Base-by-base conservation (phyloP, 108 stramenopile species). In the Cyclostephanos tholiformis region DNA sequence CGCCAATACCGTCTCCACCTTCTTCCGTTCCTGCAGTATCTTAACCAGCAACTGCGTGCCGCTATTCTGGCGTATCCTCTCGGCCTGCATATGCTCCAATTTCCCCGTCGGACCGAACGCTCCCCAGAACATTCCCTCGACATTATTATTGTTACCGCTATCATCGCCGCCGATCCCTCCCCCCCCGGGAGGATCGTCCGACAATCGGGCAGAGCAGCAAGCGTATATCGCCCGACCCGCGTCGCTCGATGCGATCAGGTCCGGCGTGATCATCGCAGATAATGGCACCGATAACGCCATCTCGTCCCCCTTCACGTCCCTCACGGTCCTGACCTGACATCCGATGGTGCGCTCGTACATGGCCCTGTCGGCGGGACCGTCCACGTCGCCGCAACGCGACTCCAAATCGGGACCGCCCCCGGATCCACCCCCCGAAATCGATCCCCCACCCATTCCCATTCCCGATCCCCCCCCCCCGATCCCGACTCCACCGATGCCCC, bases 301-400 rank as follows among this genome's bases (percentile, higher is more conserved):
- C 62, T 95, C 91, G 43, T 87, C 91, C 61, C 88, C 85, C 76
- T 91, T 91, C 12, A 95, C 74, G 59, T 91, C 91, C 50, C 85
- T 84, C 19, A 77, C 79, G 0, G 91, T 84, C 25, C 91, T 82
- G 41, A 95, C 77, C 67, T 92, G 91, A 75, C 94, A 95, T 13
- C 94, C 94, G 69, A 95, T 91, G 38, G 91, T 89, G 30, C 90
- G 88, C 68, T 92, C 94, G 60, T 91, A 95, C 63, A 95, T 67
- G 7, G 87, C 82, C 57, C 86, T 67, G 80, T 95, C 94, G 19
- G 75, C 71, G 16, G 44, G 67, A 29, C 69, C 67, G 69, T 95
- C 94, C 38, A 95, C 82, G 60, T 84, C 79, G 51, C 94, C 94
- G 73, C 89, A 83, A 26, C 94, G 82, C 20, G 75, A 70, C 29